Percentiles rank a stretch among this genome's conserved stretches.
These are phyloP conservation scores for Blastocystis sp. DNA, from an alignment of 352 stramenopile genomes.

Conservation along the genomic window DNA sequence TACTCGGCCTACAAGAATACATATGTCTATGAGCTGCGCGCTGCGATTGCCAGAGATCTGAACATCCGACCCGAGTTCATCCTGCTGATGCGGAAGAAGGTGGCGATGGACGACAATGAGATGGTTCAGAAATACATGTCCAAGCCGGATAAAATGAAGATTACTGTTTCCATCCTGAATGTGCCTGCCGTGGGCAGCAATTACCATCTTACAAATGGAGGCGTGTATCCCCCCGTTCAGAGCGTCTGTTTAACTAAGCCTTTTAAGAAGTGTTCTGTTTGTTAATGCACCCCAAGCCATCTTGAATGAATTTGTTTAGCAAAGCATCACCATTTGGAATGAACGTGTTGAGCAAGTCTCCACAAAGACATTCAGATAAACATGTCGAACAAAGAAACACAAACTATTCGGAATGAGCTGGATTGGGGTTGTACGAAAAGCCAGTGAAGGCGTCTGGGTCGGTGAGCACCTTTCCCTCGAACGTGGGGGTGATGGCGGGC, in stretches of 20 bases:
- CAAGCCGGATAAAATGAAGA: background rate
- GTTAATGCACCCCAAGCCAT: too few relatives aligned
- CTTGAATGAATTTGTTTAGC: too few relatives aligned
- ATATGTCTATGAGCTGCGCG: conserved; percentile 14
- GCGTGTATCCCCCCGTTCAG: background rate
- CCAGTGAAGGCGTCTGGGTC: conserved; percentile 85
- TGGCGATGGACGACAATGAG: conserved; percentile 25
- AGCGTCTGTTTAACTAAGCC: too few relatives aligned
- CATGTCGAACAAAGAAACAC: too few relatives aligned
- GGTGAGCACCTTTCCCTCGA: conserved; percentile 71
- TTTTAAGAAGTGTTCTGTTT: too few relatives aligned
- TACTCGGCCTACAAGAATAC: background rate
- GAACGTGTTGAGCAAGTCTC: too few relatives aligned
- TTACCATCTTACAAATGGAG: conserved; percentile 24
- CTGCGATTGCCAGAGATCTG: background rate
- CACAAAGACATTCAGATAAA: too few relatives aligned
- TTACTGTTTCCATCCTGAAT: background rate
- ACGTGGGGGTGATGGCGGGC: conserved; percentile 76
- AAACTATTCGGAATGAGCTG: background rate
- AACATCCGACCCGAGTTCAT: background rate
- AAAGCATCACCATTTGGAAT: too few relatives aligned
- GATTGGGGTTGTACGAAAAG: conserved; percentile 80
- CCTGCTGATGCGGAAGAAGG: background rate
- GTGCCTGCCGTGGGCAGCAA: conserved; percentile 9
- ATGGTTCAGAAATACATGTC: conserved; percentile 23